Conservation (phyloP, 257 asterid species). For the Solanum lycopersicoides region DNA sequence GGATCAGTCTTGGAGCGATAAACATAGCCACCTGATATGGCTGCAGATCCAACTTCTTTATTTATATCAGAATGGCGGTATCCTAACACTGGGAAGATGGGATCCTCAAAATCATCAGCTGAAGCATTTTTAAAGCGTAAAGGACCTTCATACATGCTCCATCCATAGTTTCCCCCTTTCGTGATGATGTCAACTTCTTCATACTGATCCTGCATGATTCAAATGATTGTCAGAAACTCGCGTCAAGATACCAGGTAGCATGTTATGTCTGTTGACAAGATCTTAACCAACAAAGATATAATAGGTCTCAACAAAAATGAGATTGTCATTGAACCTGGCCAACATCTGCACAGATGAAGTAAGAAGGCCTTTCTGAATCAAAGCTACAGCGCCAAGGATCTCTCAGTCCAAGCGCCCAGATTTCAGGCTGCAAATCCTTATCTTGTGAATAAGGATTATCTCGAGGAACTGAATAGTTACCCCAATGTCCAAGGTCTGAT, state of each 20-base stretch:
- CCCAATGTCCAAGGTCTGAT: constrained; percentile 57
- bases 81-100: constrained; percentile 72
- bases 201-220: constrained; percentile 47
- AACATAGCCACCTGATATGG: constrained; percentile 74
- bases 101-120: constrained; percentile 38
- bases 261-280: background rate
- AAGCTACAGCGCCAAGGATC: constrained; percentile 96
- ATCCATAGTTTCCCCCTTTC: constrained; percentile 91
- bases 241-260: background rate
- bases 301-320: background rate
- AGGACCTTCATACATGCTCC: constrained; percentile 87
- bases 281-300: background rate
- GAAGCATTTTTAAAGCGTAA: constrained; percentile 36
- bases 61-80: constrained; percentile 58
- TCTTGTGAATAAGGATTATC: constrained; percentile 70
- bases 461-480: constrained; percentile 63
- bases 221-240: background rate
- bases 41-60: constrained; percentile 70
- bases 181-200: constrained; percentile 82
- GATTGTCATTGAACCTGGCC: constrained; percentile 47
- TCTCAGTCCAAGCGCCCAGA: constrained; percentile 83
- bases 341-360: constrained; percentile 68
- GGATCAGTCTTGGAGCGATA: constrained; percentile 83
- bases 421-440: constrained; percentile 48
- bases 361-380: constrained; percentile 82